A percentile compares a stretch with the other conserved stretches of the same genome.
Conservation (phyloP, 1,284 basidiomycete genomes). For the Ustilago loliicola region DNA sequence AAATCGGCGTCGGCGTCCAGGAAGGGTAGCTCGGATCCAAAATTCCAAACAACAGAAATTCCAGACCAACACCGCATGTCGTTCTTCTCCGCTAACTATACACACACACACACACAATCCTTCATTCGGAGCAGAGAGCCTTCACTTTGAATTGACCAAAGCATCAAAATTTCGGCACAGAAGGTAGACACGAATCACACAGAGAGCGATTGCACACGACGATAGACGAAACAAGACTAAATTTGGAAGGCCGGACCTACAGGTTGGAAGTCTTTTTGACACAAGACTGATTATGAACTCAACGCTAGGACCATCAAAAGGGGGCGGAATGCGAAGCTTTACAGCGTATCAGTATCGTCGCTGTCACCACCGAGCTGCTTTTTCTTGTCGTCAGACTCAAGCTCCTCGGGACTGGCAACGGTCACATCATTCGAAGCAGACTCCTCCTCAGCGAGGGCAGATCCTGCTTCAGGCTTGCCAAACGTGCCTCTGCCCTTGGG, state of each 20-base stretch:
- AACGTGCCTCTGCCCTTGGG: conserved; percentile 17
- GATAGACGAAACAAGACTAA: too few species aligned
- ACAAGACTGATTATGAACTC: too few species aligned
- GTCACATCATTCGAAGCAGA: conserved; percentile 2
- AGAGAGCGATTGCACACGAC: too few species aligned
- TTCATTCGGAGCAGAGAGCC: too few species aligned
- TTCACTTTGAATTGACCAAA: too few species aligned
- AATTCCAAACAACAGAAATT: background rate
- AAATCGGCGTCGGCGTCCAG: background rate
- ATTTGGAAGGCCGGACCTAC: too few species aligned
- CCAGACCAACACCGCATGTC: background rate
- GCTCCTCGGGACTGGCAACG: conserved; percentile 41
- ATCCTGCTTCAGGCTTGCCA: conserved; percentile 33
- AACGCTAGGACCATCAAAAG: too few species aligned
- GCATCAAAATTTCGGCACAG: too few species aligned
- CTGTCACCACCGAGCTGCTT: conserved; percentile 42
- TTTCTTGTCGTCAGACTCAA: conserved; percentile 25
- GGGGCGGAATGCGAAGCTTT: background rate
- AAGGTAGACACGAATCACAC: too few species aligned
- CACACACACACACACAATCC: too few species aligned
- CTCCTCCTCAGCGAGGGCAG: conserved; percentile 30
- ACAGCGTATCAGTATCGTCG: conserved; percentile 37
- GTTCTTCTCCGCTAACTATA: conserved; percentile 24
- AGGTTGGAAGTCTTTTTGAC: too few species aligned
- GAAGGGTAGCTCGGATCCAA: background rate